Evolutionary conservation across 2,329 filamentous ascomycete genomes (phyloP), one percentile per base, ranked within the genome.

Genomic region (Pestalotiopsis sp.): DNA sequence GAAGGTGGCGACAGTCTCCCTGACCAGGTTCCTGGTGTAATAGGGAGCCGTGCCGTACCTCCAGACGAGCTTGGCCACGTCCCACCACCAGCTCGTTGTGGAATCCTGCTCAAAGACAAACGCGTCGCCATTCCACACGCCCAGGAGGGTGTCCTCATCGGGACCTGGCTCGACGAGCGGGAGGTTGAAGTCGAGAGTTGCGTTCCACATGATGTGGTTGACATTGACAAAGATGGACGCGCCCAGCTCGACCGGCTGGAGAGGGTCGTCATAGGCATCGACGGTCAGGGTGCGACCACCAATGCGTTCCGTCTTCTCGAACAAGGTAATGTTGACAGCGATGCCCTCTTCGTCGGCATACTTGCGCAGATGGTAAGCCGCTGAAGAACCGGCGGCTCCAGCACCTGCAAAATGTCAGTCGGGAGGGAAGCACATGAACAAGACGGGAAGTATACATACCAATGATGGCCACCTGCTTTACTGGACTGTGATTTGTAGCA

Each of bases 221-320:
- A 92, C 87, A 62, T 91, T 79, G 58, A 98, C 93, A 76, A 98
- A 99, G 73, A 98, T 97, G 69, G 92, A 95, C 11, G 92, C 96
- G 17, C 96, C 96, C 1, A 98, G 84, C 78, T 99, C 96, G 44
- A 97, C 87, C 1, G 92, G 91, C 52, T 90, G 82, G 0, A 81
- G 71, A 1, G 89, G 83, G 73, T 95, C 85, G 70, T 88, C 86
- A 76, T 92, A 95, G 2, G 89, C 90, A 74, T 94, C 84, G 20
- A 97, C 91, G 0, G 94, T 98, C 38, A 94, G 92, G 7, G 92
- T 92, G 30, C 96, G 92, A 9, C 96, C 96, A 38, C 96, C 96
- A 57, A 98, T 85, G 72, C 90, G 93, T 39, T 83, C 78, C 17
- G 89, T 89, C 72, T 91, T 91, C 75, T 99, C 96, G 77, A 95